Evolutionary conservation across 2,329 filamentous ascomycete species (phyloP).

Genomic region (Xylariaceae sp.): DNA sequence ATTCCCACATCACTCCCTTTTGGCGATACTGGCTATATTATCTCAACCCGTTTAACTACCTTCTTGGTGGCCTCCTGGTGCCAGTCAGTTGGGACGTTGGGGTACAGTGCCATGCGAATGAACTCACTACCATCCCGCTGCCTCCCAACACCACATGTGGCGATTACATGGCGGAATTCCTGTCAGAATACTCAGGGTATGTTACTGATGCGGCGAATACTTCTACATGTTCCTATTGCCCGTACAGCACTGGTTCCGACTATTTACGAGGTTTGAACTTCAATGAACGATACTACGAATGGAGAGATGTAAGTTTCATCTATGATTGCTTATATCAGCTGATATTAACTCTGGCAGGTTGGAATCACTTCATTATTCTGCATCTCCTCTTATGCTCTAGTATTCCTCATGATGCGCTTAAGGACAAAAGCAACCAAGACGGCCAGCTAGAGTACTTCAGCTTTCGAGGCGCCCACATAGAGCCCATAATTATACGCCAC

Average conservation of each 20-base stretch:
- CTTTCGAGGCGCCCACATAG: too few species aligned
- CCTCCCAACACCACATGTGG: conserved; percentile 66
- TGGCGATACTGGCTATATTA: conserved; percentile 72
- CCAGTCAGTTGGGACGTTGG: conserved; percentile 60
- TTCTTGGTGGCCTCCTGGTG: conserved; percentile 66
- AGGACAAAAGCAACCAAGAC: conserved; percentile 20
- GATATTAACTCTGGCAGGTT: conserved; percentile 1
- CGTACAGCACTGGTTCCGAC: conserved; percentile 65
- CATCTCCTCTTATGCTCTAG: conserved; percentile 14
- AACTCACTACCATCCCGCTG: conserved; percentile 65
- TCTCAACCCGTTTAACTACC: conserved; percentile 71
- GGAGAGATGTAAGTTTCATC: conserved; percentile 13
- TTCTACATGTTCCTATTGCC: conserved; percentile 66
- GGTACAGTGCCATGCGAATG: conserved; percentile 59
- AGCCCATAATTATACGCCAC: too few species aligned
- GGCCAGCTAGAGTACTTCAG: conserved; percentile 11
- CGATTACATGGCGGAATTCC: conserved; percentile 61
- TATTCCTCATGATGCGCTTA: conserved; percentile 14
- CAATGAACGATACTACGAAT: conserved; percentile 2
- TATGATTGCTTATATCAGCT: neutral
- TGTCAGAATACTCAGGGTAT: conserved; percentile 63
- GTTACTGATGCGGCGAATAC: conserved; percentile 61
- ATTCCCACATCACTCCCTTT: conserved; percentile 62
- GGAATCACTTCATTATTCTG: conserved; percentile 11
- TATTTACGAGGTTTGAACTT: conserved; percentile 7